Conservation (phyloP, 345 rosid species). For the Euphorbia pulcherrima region DNA sequence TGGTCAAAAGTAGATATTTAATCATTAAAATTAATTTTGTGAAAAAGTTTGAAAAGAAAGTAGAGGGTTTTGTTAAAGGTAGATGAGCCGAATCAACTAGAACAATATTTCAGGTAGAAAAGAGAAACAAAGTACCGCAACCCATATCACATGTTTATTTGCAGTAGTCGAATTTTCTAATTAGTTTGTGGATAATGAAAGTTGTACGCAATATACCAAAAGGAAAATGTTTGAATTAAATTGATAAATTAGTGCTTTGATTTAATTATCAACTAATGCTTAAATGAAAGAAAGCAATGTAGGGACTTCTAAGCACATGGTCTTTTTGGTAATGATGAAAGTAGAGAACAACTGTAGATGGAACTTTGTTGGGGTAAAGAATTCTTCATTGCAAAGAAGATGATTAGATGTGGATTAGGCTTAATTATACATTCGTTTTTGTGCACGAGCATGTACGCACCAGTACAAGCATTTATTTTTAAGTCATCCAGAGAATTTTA, state of each 20-base stretch:
- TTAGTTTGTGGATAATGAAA: slow-evolving; percentile 7
- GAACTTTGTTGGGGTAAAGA: slow-evolving; percentile 3
- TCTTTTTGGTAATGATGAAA: not conserved
- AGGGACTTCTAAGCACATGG: slow-evolving; percentile 5
- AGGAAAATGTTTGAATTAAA: not conserved
- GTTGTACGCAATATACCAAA: slow-evolving; percentile 12
- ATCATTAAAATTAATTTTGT: not conserved
- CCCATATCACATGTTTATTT: slow-evolving; percentile 1
- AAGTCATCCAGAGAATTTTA: slow-evolving; percentile 7
- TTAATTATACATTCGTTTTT: not conserved
- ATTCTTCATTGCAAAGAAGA: not conserved
- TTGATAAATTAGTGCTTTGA: too few species aligned
- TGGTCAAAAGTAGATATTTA: slow-evolving; percentile 1
- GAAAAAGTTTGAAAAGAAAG: slow-evolving; percentile 13
- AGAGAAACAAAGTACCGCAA: not conserved
- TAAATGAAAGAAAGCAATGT: not conserved
- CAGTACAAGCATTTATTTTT: not conserved
- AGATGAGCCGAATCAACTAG: not conserved
- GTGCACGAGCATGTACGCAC: not conserved
- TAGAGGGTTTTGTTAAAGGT: not conserved
- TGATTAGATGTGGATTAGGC: not conserved
- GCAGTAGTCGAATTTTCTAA: not conserved
- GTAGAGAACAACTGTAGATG: slow-evolving; percentile 8
- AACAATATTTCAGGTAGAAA: not conserved
- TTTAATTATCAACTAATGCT: not conserved